A percentile compares a stretch with the other conserved stretches of the same genome.
Conservation (phyloP, 148 eudicot species). For the Pouteria glomerata region DNA sequence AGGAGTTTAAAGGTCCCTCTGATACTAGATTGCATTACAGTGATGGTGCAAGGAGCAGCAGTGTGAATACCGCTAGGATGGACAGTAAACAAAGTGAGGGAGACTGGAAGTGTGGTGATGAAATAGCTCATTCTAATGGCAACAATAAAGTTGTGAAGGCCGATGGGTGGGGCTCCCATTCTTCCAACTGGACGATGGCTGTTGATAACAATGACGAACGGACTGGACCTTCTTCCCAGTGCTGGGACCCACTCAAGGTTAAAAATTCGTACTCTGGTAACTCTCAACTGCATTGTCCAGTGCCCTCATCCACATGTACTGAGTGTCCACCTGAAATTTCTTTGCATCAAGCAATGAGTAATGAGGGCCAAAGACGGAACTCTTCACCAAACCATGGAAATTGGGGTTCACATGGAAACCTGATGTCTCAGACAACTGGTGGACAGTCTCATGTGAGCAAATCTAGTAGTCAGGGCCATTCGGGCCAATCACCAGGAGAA, state of each 20-base stretch:
- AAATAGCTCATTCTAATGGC: constrained; percentile 27
- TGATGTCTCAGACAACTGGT: constrained; percentile 11
- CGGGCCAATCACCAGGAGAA: constrained; percentile 35
- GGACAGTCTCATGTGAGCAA: constrained; percentile 29
- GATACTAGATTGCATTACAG: constrained; percentile 19
- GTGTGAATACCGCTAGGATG: constrained; percentile 22
- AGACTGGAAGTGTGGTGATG: constrained; percentile 19
- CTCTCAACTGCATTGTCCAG: constrained; percentile 14
- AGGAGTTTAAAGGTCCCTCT: constrained; percentile 29
- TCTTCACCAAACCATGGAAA: constrained; percentile 14
- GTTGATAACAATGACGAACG: constrained; percentile 5
- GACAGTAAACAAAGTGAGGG: constrained; percentile 33
- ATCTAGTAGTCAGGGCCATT: constrained; percentile 21
- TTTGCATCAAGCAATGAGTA: constrained; percentile 9
- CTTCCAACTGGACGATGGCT: constrained; percentile 10
- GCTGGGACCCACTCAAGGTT: neutral
- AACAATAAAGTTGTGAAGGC: constrained; percentile 12
- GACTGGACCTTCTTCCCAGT: constrained; percentile 12
- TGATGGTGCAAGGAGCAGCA: constrained; percentile 26
- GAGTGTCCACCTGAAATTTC: constrained; percentile 12
- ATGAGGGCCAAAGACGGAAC: constrained; percentile 14
- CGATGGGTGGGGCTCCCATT: constrained; percentile 12
- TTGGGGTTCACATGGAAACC: constrained; percentile 13
- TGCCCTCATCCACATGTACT: constrained; percentile 13
- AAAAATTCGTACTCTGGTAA: constrained; percentile 10